phyloP scores from a whole-genome alignment of 176 grass and related monocot species.

The Rhipidocladum racemiflorum region DNA sequence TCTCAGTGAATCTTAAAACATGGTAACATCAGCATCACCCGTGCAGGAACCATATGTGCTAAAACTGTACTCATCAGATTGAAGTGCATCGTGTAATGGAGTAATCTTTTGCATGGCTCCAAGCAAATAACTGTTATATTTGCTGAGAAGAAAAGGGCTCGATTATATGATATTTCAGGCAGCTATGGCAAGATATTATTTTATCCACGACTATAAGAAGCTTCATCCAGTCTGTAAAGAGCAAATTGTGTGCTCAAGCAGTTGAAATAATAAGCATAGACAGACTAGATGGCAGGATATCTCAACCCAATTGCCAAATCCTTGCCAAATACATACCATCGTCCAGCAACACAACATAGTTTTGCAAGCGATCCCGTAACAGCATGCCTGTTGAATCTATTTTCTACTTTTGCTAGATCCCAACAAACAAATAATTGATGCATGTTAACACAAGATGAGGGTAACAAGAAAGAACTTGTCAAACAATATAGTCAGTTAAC shows the following conservation, averaged over 20 bases:
- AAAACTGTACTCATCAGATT: neutral
- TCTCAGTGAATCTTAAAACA: neutral
- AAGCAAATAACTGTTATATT: neutral
- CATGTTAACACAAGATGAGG: neutral
- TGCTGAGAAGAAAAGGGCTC: neutral
- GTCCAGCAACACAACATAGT: neutral
- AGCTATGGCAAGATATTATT: neutral
- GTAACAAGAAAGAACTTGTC: neutral
- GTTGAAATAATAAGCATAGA: neutral
- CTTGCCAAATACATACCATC: conserved; percentile 1
- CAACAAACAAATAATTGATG: conserved; percentile 8
- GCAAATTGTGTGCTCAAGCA: neutral
- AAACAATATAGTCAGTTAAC: conserved; percentile 1
- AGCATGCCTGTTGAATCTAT: conserved; percentile 10
- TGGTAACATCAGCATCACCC: neutral
- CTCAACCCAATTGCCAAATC: neutral
- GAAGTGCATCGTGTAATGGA: neutral
- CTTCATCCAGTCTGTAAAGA: neutral
- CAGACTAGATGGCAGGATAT: neutral
- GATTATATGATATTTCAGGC: neutral
- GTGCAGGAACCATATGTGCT: neutral
- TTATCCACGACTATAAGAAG: neutral
- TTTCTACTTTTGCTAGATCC: conserved; percentile 24
- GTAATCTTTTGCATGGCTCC: neutral
- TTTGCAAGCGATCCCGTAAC: conserved; percentile 2